phyloP scores from a whole-genome alignment of 1,284 basidiomycete species.

The Rhodotorula mucilaginosa region DNA sequence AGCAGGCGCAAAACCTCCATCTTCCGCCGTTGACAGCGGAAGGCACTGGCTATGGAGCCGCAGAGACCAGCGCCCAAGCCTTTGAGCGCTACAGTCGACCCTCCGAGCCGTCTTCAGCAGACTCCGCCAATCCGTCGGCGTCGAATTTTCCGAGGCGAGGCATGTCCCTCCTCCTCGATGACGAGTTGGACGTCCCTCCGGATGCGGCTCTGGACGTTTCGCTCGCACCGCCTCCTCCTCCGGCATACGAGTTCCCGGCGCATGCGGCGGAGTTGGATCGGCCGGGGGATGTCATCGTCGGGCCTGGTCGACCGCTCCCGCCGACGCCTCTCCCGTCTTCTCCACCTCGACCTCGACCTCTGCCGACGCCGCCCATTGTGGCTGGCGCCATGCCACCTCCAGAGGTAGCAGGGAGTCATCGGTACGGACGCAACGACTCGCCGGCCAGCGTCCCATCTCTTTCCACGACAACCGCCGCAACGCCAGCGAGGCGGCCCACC shows the following conservation, averaged over 20 bases:
- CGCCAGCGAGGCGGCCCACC: too few species aligned
- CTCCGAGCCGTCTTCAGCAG: not conserved
- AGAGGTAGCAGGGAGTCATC: too few species aligned
- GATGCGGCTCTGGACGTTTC: not conserved
- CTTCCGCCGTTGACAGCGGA: not conserved
- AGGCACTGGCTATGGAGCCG: not conserved
- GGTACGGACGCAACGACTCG: not conserved
- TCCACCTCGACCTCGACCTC: not conserved
- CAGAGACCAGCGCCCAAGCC: slow-evolving; percentile 7
- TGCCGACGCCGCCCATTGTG: not conserved
- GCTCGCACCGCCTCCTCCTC: slow-evolving; percentile 10
- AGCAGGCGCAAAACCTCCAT: not conserved
- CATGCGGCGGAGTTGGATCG: slow-evolving; percentile 14
- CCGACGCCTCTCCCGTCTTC: not conserved
- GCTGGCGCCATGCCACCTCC: too few species aligned
- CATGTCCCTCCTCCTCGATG: not conserved
- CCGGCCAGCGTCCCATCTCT: not conserved
- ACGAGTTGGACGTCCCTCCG: not conserved
- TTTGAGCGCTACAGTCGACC: not conserved
- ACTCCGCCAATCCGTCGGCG: not conserved
- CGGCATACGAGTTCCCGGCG: slow-evolving; percentile 22
- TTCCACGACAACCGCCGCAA: too few species aligned
- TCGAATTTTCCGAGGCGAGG: not conserved
- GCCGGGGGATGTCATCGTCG: slow-evolving; percentile 19
- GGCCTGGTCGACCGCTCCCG: slow-evolving; percentile 15